Evolutionary conservation across 768 basidiomycete species (phyloP).

Genomic region (Boletus edulis): DNA sequence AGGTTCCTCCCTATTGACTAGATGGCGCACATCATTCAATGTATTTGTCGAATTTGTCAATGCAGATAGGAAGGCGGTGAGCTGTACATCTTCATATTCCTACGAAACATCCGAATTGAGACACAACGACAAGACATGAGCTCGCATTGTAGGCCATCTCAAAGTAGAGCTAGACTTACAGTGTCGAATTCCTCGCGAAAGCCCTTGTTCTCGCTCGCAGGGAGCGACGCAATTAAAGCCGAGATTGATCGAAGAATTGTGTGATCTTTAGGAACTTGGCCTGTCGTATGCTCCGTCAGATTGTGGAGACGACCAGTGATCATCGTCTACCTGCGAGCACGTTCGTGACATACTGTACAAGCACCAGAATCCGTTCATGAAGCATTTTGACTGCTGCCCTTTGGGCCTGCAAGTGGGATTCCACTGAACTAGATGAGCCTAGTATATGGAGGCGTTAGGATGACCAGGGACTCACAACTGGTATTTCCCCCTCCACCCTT

Average conservation of each 20-base stretch:
- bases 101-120: slow-evolving; percentile 28
- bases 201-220: slow-evolving; percentile 76
- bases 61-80: slow-evolving; percentile 84
- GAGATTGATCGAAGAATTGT: slow-evolving; percentile 79
- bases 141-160: neutral
- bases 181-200: slow-evolving; percentile 91
- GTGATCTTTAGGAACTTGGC: slow-evolving; percentile 74
- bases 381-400: slow-evolving; percentile 96
- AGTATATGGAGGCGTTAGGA: neutral
- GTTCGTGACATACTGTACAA: slow-evolving; percentile 83
- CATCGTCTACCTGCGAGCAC: slow-evolving; percentile 63
- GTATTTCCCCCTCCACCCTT: slow-evolving; percentile 81
- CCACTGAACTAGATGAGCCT: slow-evolving; percentile 51
- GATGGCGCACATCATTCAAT: slow-evolving; percentile 78
- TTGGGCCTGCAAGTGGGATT: slow-evolving; percentile 88
- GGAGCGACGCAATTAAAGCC: slow-evolving; percentile 83
- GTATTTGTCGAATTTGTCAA: slow-evolving; percentile 87
- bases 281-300: slow-evolving; percentile 35
- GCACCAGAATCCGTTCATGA: slow-evolving; percentile 81
- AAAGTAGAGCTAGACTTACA: slow-evolving; percentile 40
- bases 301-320: neutral
- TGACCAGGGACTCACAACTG: slow-evolving; percentile 53
- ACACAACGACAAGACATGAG: neutral
- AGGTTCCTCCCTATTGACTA: neutral
- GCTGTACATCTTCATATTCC: slow-evolving; percentile 96